A percentile compares a stretch with the other conserved stretches of the same genome.
These are phyloP conservation scores for Diaporthe sp. DNA, from an alignment of 2,329 filamentous ascomycete genomes.

Conservation along the genomic window DNA sequence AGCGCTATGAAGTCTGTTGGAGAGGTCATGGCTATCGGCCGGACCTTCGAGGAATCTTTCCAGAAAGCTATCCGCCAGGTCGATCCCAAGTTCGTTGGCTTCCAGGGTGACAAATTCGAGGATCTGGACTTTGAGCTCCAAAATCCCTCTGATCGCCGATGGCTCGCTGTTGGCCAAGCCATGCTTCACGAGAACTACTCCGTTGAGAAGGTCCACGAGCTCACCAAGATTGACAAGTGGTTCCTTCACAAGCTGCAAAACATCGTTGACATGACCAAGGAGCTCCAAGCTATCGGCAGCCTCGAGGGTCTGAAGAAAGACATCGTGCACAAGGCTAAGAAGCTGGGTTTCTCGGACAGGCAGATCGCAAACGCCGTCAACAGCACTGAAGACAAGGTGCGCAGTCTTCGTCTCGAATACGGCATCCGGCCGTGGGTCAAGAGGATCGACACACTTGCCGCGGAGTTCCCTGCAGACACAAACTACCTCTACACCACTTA, in stretches of 20 bases:
- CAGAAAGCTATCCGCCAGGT: constrained; percentile 99
- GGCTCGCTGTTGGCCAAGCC: constrained; percentile 96
- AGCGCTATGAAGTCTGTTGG: constrained; percentile 99
- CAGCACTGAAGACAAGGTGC: constrained; percentile 89
- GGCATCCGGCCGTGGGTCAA: constrained; percentile 96
- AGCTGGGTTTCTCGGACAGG: constrained; percentile 96
- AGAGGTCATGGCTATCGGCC: constrained; percentile 98
- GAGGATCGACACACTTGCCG: constrained; percentile 97
- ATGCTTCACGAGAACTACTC: constrained; percentile 98
- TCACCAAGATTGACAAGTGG: constrained; percentile 99
- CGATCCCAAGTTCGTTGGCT: constrained; percentile 89
- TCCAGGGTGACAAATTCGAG: constrained; percentile 95
- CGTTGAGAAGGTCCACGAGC: constrained; percentile 89
- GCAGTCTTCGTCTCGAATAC: constrained; percentile 84
- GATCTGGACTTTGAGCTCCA: constrained; percentile 89
- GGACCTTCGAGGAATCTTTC: constrained; percentile 98
- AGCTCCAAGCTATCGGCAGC: constrained; percentile 85
- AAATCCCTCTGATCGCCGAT: constrained; percentile 95
- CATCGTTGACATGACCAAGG: constrained; percentile 89
- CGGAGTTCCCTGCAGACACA: constrained; percentile 93
- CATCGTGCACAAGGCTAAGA: constrained; percentile 90
- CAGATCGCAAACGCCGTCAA: constrained; percentile 91
- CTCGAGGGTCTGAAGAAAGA: constrained; percentile 89
- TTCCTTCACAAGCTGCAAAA: constrained; percentile 99
- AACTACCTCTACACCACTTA: constrained; percentile 99